Conservation (phyloP, 257 asterid species). For the Nicotiana tabacum region DNA sequence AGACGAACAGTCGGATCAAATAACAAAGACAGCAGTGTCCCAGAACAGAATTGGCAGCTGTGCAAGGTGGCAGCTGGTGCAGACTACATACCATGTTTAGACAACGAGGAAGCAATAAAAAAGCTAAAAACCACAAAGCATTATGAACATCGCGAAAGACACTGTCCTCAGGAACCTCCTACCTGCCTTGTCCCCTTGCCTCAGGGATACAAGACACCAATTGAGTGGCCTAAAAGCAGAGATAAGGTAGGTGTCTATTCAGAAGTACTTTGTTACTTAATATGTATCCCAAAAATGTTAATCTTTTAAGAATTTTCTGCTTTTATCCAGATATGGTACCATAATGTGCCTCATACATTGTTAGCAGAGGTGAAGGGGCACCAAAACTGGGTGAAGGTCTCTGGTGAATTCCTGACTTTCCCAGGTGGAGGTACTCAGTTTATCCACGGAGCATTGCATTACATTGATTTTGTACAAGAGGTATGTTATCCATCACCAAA, state of each 20-base stretch:
- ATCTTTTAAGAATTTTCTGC: neutral
- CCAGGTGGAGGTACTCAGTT: conserved; percentile 99
- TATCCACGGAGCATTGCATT: conserved; percentile 82
- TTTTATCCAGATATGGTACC: conserved; percentile 74
- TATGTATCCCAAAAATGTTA: neutral
- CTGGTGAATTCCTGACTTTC: conserved; percentile 78
- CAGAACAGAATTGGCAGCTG: conserved; percentile 46
- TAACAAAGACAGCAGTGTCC: conserved; percentile 23
- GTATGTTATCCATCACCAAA: conserved; percentile 27
- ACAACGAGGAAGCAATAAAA: conserved; percentile 61
- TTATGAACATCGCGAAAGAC: conserved; percentile 84
- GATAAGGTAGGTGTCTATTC: conserved; percentile 47
- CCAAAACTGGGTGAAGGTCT: conserved; percentile 86
- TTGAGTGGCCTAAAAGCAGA: conserved; percentile 85
- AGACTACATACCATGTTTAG: conserved; percentile 89
- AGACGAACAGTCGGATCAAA: conserved; percentile 39
- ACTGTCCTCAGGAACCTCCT: conserved; percentile 73
- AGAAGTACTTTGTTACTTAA: neutral
- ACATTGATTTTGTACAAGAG: conserved; percentile 73
- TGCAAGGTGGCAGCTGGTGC: conserved; percentile 68
- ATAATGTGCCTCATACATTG: conserved; percentile 66
- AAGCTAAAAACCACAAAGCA: conserved; percentile 45
- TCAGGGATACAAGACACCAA: conserved; percentile 56
- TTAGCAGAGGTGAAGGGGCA: conserved; percentile 84
- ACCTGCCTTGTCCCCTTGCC: conserved; percentile 75